Evolutionary conservation across 768 basidiomycete genomes (phyloP), one percentile per base, ranked within the genome.

Genomic region (Suillus spraguei): DNA sequence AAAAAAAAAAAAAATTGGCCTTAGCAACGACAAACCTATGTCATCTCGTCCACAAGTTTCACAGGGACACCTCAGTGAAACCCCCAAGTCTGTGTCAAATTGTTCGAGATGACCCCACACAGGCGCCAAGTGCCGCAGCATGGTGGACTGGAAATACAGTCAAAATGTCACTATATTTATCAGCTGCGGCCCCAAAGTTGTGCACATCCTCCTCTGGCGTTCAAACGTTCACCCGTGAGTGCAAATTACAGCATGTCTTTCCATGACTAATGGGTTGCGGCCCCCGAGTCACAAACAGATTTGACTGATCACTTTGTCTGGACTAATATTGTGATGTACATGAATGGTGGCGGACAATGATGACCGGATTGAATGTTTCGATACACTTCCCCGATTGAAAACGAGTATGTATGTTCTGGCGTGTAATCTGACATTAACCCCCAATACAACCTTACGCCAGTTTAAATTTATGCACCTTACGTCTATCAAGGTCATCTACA

Each of bases 1-100:
- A n/a, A n/a, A n/a, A n/a, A n/a, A n/a, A n/a, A n/a, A n/a, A n/a
- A n/a, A n/a, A n/a, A n/a, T n/a, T n/a, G n/a, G n/a, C n/a, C n/a
- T n/a, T n/a, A 22, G 56, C 62, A 49, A 63, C 49, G 41, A 60
- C 49, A 46, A 59, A 60, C 22, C 38, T 17, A 28, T 56, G 16
- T 24, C 24, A 8, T 17, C 39, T 56, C 36, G 5, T 39, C 24
- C 24, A 39, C 10, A 20, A 53, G 24, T 39, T 39, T 38, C 55
- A 56, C 38, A 38, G 55, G 38, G 55, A 39, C 39, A 56, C 9
- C 20, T 11, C 35, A 11, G 52, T 6, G 52, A 20, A 10, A 28
- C n/a, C 38, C 17, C 38, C 55, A 20, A 56, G 22, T 39, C 5
- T 39, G 22, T 24, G 38, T 38, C 38, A 5, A 10, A 11, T 17